Evolutionary conservation across 148 eudicot genomes (phyloP), one percentile per base, ranked within the genome.

Genomic region (Vaccinium macrocarpon): DNA sequence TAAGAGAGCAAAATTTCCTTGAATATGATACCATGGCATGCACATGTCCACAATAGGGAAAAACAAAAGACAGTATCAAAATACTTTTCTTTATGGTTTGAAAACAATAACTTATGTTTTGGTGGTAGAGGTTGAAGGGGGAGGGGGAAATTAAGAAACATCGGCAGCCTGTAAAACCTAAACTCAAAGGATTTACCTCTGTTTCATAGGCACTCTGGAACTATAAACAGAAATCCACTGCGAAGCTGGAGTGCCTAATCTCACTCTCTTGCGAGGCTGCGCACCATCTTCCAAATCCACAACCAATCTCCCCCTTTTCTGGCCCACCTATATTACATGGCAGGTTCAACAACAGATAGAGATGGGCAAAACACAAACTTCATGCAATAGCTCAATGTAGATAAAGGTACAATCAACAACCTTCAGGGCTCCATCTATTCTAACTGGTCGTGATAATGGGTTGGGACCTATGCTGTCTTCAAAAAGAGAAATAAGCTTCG

Each of bases 201-300:
- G 92, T 78, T 90, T 90, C 91, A 90, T 90, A 14, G 90, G 81
- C 66, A 84, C 59, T 72, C 89, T 56, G 52, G 89, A 88, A 84
- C 76, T 87, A 75, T 90, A 90, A 73, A 90, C 86, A 14, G 88
- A 85, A 62, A 90, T 90, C 92, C 92, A 90, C 82, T 90, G 92
- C 50, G 86, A 82, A 56, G 92, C 91, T 11, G 92, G 91, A 82
- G 84, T 82, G 18, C 92, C 91, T 68, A 88, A 68, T 48, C 92
- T 86, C 29, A 88, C 80, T 82, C 83, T 90, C 84, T 90, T 90
- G 81, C 87, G 85, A 76, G 88, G 90, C 78, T 90, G 88, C 27
- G 64, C 89, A 66, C 84, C 84, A 56, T 88, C 92, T 62, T 90
- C 89, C 72, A 84, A 64, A 23, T 89, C 92, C 72, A 84, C 55